Evolutionary conservation across 1,284 basidiomycete species (phyloP), one percentile per base, ranked within the genome.

Genomic region (Heterobasidion irregulare): DNA sequence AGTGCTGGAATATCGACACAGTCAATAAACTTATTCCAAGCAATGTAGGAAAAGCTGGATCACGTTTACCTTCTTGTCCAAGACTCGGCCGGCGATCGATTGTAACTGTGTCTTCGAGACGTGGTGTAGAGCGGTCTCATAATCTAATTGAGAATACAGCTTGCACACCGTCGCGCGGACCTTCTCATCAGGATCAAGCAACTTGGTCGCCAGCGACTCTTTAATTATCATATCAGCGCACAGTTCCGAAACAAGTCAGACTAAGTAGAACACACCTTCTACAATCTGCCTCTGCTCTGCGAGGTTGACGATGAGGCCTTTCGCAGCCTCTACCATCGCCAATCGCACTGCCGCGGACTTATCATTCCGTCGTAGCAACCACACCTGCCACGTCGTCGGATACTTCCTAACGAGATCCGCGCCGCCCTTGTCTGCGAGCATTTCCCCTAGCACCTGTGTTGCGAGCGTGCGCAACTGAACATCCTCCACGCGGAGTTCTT

Each of bases 121-220:
- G 64, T 93, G 84, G 65, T 97, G 94, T 44, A 94, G 67, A 0
- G 86, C 87, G 0, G 88, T 90, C 69, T 98, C 95, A 65, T 94
- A 98, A 67, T 98, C 94, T 33, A 98, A 72, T 56, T 86, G 80
- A 1, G 85, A 84, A 61, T 95, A 90, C 7, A 92, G 71, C 65
- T 83, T 86, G 74, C 93, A 95, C 0, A 86, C 84, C 0, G 92
- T 88, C 1, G 87, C 83, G 36, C 97, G 83, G 32, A 99, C 87
- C 63, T 86, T 91, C 61, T 99, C 97, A 61, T 99, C 97, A 0
- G 91, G 84, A 66, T 99, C 97, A 1, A 81, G 65, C 6, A 94
- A 70, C 63, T 94, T 93, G 12, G 72, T 67, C n/a, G 72, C 66
- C 33, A 95, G 71, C 13, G 81, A 72, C 8, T 82, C 91, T 26